Evolutionary conservation across 2,329 filamentous ascomycete species (phyloP).

Genomic region (Trichoderma asperellum): DNA sequence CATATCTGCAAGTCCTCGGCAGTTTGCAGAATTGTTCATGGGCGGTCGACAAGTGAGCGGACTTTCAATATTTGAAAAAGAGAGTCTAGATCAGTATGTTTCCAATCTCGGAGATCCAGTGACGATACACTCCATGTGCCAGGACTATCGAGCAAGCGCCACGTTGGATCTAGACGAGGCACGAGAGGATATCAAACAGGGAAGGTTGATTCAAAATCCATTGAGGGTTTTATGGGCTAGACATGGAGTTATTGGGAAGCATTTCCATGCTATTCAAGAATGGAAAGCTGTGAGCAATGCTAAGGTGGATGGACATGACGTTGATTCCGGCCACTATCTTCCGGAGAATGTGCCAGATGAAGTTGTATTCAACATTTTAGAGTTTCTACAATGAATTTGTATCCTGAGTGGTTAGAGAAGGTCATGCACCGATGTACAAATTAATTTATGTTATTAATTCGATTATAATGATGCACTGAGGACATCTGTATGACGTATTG

Average conservation of each 20-base stretch:
- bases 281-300: constrained; percentile 53
- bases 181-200: constrained; percentile 48
- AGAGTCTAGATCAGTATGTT: constrained; percentile 48
- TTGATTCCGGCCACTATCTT: constrained; percentile 54
- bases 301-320: constrained; percentile 45
- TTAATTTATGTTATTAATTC: neutral
- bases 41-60: constrained; percentile 39
- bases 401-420: too few relatives aligned
- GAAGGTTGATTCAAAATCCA: constrained; percentile 50
- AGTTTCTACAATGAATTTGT: neutral
- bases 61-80: constrained; percentile 30
- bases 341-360: constrained; percentile 56
- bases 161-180: constrained; percentile 57
- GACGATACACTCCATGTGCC: constrained; percentile 54
- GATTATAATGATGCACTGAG: neutral
- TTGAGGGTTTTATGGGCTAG: constrained; percentile 56
- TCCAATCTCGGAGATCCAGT: constrained; percentile 46
- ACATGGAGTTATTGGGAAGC: constrained; percentile 51
- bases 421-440: neutral
- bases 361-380: neutral
- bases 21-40: constrained; percentile 50
- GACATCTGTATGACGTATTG: neutral
- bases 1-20: constrained; percentile 43
- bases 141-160: constrained; percentile 60
- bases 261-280: constrained; percentile 53